Evolutionary conservation across 805 yeast genomes (phyloP).

Genomic region (Saccharomycopsis malanga): DNA sequence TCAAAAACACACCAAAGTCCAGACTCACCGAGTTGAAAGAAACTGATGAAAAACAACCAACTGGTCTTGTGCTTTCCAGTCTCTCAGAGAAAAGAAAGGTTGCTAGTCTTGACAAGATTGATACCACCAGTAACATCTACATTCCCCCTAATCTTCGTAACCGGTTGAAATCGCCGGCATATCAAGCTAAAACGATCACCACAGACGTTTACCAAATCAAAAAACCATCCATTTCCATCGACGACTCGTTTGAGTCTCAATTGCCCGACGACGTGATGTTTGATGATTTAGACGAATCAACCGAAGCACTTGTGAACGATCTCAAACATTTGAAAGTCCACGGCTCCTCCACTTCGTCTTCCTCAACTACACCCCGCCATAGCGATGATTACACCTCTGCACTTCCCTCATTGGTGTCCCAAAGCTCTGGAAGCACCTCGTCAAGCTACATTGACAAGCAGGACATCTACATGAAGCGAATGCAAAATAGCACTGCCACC

Average conservation of each 20-base stretch:
- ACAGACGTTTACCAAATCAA: conserved; percentile 16
- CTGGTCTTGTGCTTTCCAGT: not conserved
- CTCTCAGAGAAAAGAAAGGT: not conserved
- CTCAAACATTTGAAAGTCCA: conserved; percentile 3
- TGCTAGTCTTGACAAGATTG: not conserved
- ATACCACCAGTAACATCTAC: conserved; percentile 12
- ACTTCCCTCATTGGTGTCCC: not conserved
- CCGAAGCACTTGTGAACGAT: conserved; percentile 27
- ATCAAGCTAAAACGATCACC: conserved; percentile 18
- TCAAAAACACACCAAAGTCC: conserved; percentile 1
- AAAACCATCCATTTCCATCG: conserved; percentile 1
- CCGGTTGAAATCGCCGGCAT: conserved; percentile 21
- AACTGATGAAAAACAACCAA: not conserved
- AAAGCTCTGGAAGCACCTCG: conserved; percentile 1
- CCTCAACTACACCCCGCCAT: not conserved
- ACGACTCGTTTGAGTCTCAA: conserved; percentile 14
- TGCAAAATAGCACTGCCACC: not conserved
- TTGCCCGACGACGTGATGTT: conserved; percentile 45
- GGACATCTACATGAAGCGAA: not conserved
- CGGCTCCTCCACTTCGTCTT: not conserved
- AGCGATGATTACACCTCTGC: not conserved
- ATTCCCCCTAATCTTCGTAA: conserved; percentile 22
- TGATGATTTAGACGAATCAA: conserved; percentile 23
- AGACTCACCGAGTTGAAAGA: not conserved
- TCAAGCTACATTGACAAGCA: not conserved